These are phyloP conservation scores for Clavariopsis aquatica DNA, from an alignment of 495 filamentous ascomycete species.

Conservation along the genomic window DNA sequence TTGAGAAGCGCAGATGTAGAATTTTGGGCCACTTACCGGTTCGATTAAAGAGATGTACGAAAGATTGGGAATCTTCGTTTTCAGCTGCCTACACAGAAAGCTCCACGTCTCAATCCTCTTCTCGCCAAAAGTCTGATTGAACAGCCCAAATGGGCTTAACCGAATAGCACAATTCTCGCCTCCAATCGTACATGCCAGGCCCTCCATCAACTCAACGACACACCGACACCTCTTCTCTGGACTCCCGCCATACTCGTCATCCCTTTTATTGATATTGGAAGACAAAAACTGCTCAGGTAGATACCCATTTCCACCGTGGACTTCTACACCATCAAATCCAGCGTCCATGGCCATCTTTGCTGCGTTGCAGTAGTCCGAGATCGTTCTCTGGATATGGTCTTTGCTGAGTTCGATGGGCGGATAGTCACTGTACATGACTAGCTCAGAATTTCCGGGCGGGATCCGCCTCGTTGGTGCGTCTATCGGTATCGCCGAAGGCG, in stretches of 20 bases:
- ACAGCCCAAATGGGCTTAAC: slow-evolving; percentile 48
- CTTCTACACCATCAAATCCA: slow-evolving; percentile 58
- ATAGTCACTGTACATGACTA: slow-evolving; percentile 49
- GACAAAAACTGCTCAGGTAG: slow-evolving; percentile 44
- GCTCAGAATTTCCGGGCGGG: slow-evolving; percentile 42
- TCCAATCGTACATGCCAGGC: slow-evolving; percentile 16
- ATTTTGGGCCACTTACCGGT: slow-evolving; percentile 44
- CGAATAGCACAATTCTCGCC: slow-evolving; percentile 26
- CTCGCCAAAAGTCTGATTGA: slow-evolving; percentile 51
- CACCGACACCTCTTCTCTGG: slow-evolving; percentile 42
- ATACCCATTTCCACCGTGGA: slow-evolving; percentile 45
- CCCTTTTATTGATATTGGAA: slow-evolving; percentile 41
- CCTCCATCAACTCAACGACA: slow-evolving; percentile 43
- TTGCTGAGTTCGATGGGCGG: slow-evolving; percentile 53
- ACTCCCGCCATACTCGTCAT: slow-evolving; percentile 45
- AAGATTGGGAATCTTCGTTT: slow-evolving; percentile 34
- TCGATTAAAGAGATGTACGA: slow-evolving; percentile 58
- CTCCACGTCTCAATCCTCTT: slow-evolving; percentile 53
- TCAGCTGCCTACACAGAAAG: slow-evolving; percentile 52
- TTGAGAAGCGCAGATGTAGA: background rate
- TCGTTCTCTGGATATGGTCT: slow-evolving; percentile 49
- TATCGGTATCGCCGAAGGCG: slow-evolving; percentile 48
- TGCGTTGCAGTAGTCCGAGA: slow-evolving; percentile 44
- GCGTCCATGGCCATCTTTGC: slow-evolving; percentile 46
- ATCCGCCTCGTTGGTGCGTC: slow-evolving; percentile 47